Percentiles rank a stretch among this genome's conserved stretches.
Conservation (phyloP, 805 yeast genomes). For the Candida pseudoglaebosa region DNA sequence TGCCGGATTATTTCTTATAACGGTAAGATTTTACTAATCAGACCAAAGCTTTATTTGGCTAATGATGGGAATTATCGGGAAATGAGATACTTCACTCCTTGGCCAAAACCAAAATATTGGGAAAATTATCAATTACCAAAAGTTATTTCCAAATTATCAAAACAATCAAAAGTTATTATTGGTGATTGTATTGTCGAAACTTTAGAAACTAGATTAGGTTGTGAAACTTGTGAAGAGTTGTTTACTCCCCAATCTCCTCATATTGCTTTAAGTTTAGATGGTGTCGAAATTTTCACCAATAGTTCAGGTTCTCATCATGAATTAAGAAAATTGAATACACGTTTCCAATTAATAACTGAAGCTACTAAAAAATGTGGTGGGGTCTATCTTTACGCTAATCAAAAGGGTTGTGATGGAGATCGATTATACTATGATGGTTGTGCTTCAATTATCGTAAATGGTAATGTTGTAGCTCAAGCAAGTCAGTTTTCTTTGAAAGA, state of each 20-base stretch:
- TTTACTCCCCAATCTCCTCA: slow-evolving; percentile 97
- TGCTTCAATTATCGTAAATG: slow-evolving; percentile 90
- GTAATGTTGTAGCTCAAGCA: slow-evolving; percentile 89
- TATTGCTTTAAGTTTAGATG: slow-evolving; percentile 85
- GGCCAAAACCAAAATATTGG: slow-evolving; percentile 75
- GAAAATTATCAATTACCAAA: slow-evolving; percentile 76
- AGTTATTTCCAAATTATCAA: slow-evolving; percentile 58
- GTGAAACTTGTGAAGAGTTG: slow-evolving; percentile 96
- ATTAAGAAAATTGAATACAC: slow-evolving; percentile 78
- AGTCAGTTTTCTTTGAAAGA: slow-evolving; percentile 85
- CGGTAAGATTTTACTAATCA: slow-evolving; percentile 73
- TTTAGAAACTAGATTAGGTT: slow-evolving; percentile 86
- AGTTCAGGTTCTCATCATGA: slow-evolving; percentile 99
- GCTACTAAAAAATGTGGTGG: slow-evolving; percentile 98
- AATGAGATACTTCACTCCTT: slow-evolving; percentile 95
- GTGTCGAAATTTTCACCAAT: slow-evolving; percentile 95
- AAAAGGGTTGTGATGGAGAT: slow-evolving; percentile 98
- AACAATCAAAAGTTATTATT: slow-evolving; percentile 65
- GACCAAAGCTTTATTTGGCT: slow-evolving; percentile 92
- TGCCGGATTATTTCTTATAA: slow-evolving; percentile 83
- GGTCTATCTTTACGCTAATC: slow-evolving; percentile 87
- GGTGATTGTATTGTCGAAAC: slow-evolving; percentile 92
- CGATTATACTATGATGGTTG: slow-evolving; percentile 95
- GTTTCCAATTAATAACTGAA: slow-evolving; percentile 80
- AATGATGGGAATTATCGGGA: slow-evolving; percentile 98